These are phyloP conservation scores for Silene coronaria DNA, from an alignment of 179 eudicot genomes.

Conservation along the genomic window DNA sequence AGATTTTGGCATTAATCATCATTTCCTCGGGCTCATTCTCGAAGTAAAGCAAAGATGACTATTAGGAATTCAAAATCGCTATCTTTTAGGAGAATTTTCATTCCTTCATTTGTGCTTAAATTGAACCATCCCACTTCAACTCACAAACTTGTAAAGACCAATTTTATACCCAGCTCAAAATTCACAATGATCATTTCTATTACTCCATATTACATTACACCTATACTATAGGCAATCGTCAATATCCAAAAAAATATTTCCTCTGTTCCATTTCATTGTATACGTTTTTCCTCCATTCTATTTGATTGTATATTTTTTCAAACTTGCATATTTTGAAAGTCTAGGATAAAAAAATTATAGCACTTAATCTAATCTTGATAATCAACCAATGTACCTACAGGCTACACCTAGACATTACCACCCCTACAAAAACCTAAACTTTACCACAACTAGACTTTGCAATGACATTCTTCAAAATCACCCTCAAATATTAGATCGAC, in stretches of 20 bases:
- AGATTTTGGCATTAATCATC: not conserved
- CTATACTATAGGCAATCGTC: not conserved
- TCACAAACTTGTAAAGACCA: not conserved
- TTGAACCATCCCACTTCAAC: not conserved
- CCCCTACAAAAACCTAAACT: no score
- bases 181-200: not conserved
- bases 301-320: no score
- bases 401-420: no score
- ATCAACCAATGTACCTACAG: not conserved
- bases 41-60: not conserved
- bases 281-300: no score
- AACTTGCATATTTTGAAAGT: not conserved
- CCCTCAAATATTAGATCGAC: no score
- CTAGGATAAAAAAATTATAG: not conserved
- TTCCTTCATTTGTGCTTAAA: not conserved
- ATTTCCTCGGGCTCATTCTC: not conserved
- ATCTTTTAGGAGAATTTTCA: not conserved
- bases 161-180: not conserved
- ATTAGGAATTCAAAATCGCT: not conserved
- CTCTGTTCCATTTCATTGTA: no score
- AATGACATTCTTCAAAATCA: no score
- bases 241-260: not conserved
- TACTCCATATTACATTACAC: not conserved
- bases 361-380: not conserved
- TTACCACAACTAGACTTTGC: no score